Percentiles rank a stretch among this genome's conserved stretches.
Evolutionary conservation across 2,329 filamentous ascomycete genomes (phyloP).

Genomic region (Colletotrichum tamarilloi): DNA sequence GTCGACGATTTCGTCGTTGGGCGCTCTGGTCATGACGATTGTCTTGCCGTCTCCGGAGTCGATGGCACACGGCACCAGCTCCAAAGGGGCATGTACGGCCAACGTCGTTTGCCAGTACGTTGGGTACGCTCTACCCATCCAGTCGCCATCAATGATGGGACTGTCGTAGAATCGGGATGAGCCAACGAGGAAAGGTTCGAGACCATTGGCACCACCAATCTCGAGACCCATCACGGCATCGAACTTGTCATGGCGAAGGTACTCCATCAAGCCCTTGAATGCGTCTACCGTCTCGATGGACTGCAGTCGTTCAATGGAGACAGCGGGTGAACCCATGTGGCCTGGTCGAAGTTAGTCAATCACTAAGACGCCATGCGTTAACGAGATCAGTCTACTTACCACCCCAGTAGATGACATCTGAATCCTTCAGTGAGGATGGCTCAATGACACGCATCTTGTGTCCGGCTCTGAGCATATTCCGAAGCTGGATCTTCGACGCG

Average conservation of each 20-base stretch:
- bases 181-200: conserved; percentile 68
- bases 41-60: conserved; percentile 57
- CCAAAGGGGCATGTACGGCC: conserved; percentile 51
- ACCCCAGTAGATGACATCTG: conserved; percentile 56
- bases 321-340: conserved; percentile 54
- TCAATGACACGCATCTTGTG: conserved; percentile 52
- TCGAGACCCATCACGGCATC: conserved; percentile 58
- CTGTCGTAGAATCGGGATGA: conserved; percentile 63
- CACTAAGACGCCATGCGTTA: fast-evolving
- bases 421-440: conserved; percentile 53
- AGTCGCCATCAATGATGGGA: conserved; percentile 64
- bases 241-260: conserved; percentile 43
- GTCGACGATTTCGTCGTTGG: conserved; percentile 42
- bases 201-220: conserved; percentile 74
- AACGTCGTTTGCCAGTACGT: conserved; percentile 65
- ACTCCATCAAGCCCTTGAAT: conserved; percentile 49
- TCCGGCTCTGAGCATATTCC: conserved; percentile 53
- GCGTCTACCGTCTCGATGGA: conserved; percentile 52
- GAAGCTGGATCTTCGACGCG: conserved; percentile 48
- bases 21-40: conserved; percentile 54
- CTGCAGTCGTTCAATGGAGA: conserved; percentile 54
- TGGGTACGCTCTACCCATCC: conserved; percentile 68
- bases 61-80: conserved; percentile 56
- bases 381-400: conserved; percentile 37
- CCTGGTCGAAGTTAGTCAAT: not conserved